Base-by-base conservation (phyloP, 768 basidiomycete genomes). In the Naganishia randhawae region DNA sequence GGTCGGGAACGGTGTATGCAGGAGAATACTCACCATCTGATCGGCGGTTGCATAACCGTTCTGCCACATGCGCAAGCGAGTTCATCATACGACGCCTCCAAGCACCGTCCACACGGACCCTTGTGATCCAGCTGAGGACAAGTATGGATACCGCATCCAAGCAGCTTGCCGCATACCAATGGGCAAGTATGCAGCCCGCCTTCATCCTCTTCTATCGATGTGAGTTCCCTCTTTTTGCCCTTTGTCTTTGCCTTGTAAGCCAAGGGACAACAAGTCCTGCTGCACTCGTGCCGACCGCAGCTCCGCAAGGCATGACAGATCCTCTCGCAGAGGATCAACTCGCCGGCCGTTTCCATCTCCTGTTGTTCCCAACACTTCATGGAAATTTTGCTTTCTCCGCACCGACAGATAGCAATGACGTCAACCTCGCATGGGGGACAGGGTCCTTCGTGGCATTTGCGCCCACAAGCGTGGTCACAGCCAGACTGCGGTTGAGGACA, bases 51-150 rank as follows among this genome's bases (percentile, higher is more conserved):
- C 25, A 93, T 81, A 17, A 91, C 84, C 1, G 92, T 97, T n/a
- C 86, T 84, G 0, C 89, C 89, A 77, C 95, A 98, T 54, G 84
- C 80, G 76, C 95, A 98, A 11, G 88, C 79, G 65, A 93, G 81
- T 86, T 99, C 96, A 48, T 97, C 93, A 73, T 94, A 99, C 0
- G 88, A 88, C 51, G 92, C 92, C 77, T 87, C 85, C 61, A 95
- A 81, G 80, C 96, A 99, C 25, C 87, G 84, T 0, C 85, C 87
- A 77, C 96, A 99, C 0, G 84, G 80, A 0, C 92, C 91, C 67
- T 83, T 85, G 78, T 99, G 95, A 76, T 98, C 95, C 45, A 83
- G 82, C 73, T 84, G 83, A 69, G 89, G 86, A 76, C 95, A 99
- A 6, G 78, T 81, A 76, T 94, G 92, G 55, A 88, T 85, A 0